A percentile compares a stretch with the other conserved stretches of the same genome.
These are phyloP conservation scores for Aspergillus versicolor DNA, from an alignment of 2,329 filamentous ascomycete species.

Conservation along the genomic window DNA sequence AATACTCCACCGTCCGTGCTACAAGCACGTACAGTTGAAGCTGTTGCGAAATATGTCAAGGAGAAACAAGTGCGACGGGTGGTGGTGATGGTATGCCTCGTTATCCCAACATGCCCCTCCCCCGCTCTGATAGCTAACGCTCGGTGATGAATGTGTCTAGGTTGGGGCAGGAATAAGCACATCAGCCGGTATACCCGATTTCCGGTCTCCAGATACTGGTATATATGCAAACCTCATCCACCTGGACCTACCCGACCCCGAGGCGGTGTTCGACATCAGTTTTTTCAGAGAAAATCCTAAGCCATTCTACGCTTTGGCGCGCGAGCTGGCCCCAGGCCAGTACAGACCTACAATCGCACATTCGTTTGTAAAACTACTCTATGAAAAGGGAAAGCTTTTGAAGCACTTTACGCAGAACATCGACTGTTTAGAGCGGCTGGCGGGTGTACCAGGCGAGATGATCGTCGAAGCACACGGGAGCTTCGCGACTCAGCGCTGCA, in stretches of 20 bases:
- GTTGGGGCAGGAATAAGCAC: constrained; percentile 78
- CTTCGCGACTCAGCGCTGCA: constrained; percentile 87
- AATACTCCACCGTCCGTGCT: constrained; percentile 65
- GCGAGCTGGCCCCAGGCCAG: constrained; percentile 87
- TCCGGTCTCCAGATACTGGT: constrained; percentile 87
- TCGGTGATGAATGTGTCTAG: constrained; percentile 31
- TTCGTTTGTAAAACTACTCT: constrained; percentile 79
- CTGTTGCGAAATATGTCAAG: constrained; percentile 77
- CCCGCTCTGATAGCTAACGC: constrained; percentile 2
- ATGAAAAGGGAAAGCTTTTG: constrained; percentile 72
- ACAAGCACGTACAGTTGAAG: constrained; percentile 66
- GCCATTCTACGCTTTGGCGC: constrained; percentile 89
- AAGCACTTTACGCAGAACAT: constrained; percentile 98
- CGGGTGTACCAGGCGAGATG: constrained; percentile 75
- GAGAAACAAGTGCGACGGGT: constrained; percentile 67
- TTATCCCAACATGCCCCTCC: constrained; percentile 1
- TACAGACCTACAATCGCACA: constrained; percentile 89
- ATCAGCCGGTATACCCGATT: constrained; percentile 73
- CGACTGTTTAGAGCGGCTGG: constrained; percentile 85
- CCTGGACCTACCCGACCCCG: constrained; percentile 81
- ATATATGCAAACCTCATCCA: constrained; percentile 89
- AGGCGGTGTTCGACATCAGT: constrained; percentile 89
- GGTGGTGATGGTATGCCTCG: constrained; percentile 69
- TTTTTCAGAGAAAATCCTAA: constrained; percentile 83
- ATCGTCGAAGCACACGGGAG: constrained; percentile 95